phyloP scores from a whole-genome alignment of 2,329 filamentous ascomycete genomes.

The Penicillium sp. region DNA sequence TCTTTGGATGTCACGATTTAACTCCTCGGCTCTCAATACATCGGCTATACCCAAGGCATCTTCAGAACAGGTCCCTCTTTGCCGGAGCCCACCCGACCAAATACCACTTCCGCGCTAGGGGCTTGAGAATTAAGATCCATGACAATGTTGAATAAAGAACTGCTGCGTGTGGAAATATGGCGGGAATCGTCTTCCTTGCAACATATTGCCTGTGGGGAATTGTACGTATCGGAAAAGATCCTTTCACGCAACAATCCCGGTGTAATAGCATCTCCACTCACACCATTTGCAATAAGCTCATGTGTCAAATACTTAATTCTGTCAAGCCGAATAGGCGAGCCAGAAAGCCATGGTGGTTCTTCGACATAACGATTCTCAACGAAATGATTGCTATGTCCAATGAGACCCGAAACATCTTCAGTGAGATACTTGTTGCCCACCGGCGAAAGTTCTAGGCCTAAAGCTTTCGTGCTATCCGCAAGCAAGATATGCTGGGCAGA shows the following conservation, averaged over 20 bases:
- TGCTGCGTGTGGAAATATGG: conserved; percentile 33
- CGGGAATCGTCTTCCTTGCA: conserved; percentile 33
- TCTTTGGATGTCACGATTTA: background rate
- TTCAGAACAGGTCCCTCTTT: conserved; percentile 31
- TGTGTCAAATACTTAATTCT: conserved; percentile 30
- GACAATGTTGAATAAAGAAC: conserved; percentile 43
- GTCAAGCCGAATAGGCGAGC: conserved; percentile 38
- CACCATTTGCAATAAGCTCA: conserved; percentile 24
- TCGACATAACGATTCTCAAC: conserved; percentile 37
- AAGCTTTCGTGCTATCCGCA: conserved; percentile 47
- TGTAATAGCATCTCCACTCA: conserved; percentile 27
- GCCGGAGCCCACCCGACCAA: conserved; percentile 34
- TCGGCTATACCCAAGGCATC: conserved; percentile 29
- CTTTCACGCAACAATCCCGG: conserved; percentile 31
- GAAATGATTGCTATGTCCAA: conserved; percentile 54
- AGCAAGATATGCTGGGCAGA: conserved; percentile 61
- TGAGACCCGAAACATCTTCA: conserved; percentile 36
- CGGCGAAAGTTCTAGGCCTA: conserved; percentile 35
- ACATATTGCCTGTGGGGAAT: conserved; percentile 42
- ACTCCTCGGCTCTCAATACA: background rate
- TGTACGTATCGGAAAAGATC: conserved; percentile 43
- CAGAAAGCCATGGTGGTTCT: conserved; percentile 38
- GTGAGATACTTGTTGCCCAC: conserved; percentile 39
- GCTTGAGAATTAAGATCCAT: conserved; percentile 35
- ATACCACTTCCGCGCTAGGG: conserved; percentile 38